Evolutionary conservation across 192 early-diverging fungal species (phyloP), one percentile per base, ranked within the genome.

Genomic region (Coemansia javaensis): DNA sequence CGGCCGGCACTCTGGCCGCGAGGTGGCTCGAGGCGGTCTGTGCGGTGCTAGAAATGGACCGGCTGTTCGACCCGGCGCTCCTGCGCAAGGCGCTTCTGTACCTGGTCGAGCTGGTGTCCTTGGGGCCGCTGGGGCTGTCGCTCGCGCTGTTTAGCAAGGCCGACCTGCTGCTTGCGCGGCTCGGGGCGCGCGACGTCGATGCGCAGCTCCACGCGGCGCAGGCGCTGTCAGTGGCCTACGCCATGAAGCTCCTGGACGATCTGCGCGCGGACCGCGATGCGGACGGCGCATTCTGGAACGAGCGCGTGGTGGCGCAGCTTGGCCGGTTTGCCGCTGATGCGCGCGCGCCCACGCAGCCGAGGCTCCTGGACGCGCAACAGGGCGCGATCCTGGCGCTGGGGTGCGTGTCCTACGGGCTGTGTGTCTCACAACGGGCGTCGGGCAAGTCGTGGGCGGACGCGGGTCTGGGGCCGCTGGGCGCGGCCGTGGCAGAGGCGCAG

Each of bases 371-470:
- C 36, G 69, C 62, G 36, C 77, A 79, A 22, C 80, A 88, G 40
- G 90, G 91, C 7, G 47, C 85, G 0, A 51, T 85, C 1, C 30
- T 93, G 16, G 80, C 82, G 0, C 61, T 90, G 2, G 89, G 91
- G 0, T 87, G 78, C 49, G 52, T 93, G 12, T 40, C 85, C 16
- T 32, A 54, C 35, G 67, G 67, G 10, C 48, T 71, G 21, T 9
- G 17, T 11, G 46, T 55, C 1, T 50, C 64, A 17, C 51, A 36
- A 3, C 23, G 18, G 16, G 49, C 56, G 20, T 49, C 62, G 11
- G 22, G 22, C 0, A 41, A 39, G 11, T 36, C 60, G 10, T 70
- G 66, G 66, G 20, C 59, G 8, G 61, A 56, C 7, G 20, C 59
- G 33, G 67, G 60, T 1, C 46, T 71, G 12, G 12, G 3, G 12